A percentile compares a stretch with the other conserved stretches of the same genome.
Conservation (phyloP, 768 basidiomycete genomes). For the Candolleomyces aberdarensis region DNA sequence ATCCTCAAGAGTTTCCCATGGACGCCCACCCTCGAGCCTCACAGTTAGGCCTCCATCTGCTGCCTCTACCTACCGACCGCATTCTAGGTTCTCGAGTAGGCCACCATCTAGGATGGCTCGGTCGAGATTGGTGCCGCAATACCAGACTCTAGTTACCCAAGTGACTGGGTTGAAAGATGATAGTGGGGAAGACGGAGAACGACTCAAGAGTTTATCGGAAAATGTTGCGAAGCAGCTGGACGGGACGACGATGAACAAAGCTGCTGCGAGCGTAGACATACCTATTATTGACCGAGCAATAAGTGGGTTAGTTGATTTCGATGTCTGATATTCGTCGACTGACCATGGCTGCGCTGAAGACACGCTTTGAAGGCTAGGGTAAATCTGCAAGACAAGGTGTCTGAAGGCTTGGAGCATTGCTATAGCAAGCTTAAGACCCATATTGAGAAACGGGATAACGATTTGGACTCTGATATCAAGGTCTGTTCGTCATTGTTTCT, state of each 20-base stretch:
- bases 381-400: constrained; percentile 58
- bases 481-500: constrained; percentile 26
- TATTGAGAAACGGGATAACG: constrained; percentile 41
- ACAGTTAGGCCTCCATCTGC: constrained; percentile 10
- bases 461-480: constrained; percentile 67
- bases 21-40: constrained; percentile 30
- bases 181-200: constrained; percentile 31
- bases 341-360: constrained; percentile 28
- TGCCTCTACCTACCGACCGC: constrained; percentile 29
- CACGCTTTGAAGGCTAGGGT: constrained; percentile 68
- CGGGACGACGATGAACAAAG: constrained; percentile 49
- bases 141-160: constrained; percentile 52
- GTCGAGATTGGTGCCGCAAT: constrained; percentile 51
- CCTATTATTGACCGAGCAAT: constrained; percentile 51
- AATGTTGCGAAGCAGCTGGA: constrained; percentile 60
- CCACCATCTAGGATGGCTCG: constrained; percentile 53
- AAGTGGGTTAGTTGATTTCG: constrained; percentile 44
- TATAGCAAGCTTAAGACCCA: constrained; percentile 51
- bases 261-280: constrained; percentile 56
- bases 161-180: constrained; percentile 44
- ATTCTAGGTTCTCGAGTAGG: constrained; percentile 40
- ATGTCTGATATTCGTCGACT: background rate
- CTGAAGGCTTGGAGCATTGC: constrained; percentile 55
- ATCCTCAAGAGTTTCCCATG: constrained; percentile 25
- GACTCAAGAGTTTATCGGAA: constrained; percentile 49